Percentiles rank a stretch among this genome's conserved stretches.
These are phyloP conservation scores for Arthrobotrys entomopaga DNA, from an alignment of 2,329 filamentous ascomycete species.

Conservation along the genomic window DNA sequence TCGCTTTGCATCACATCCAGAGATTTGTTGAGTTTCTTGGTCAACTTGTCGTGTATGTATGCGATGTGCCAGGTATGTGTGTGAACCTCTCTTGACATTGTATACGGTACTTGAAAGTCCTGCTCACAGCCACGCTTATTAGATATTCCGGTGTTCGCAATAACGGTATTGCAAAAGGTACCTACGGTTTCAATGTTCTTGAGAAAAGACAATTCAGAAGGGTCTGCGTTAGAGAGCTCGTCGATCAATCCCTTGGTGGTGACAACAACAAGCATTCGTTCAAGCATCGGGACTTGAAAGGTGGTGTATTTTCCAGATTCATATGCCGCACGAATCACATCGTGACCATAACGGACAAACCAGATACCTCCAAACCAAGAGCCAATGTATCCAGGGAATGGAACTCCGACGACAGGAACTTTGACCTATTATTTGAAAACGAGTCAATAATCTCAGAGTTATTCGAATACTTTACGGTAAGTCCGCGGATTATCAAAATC, in stretches of 20 bases:
- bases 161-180: background rate
- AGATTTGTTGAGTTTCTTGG: slow-evolving; percentile 48
- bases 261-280: slow-evolving; percentile 49
- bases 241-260: slow-evolving; percentile 45
- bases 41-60: slow-evolving; percentile 47
- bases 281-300: slow-evolving; percentile 52
- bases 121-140: background rate
- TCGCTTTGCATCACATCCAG: slow-evolving; percentile 45
- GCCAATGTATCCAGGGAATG: slow-evolving; percentile 50
- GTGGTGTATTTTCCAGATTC: slow-evolving; percentile 33
- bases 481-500: background rate
- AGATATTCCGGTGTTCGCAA: background rate
- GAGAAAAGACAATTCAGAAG: slow-evolving; percentile 39
- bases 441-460: background rate
- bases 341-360: slow-evolving; percentile 39
- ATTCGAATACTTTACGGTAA: background rate
- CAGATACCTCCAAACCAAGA: slow-evolving; percentile 52
- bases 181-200: slow-evolving; percentile 42
- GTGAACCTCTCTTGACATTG: slow-evolving; percentile 45
- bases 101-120: slow-evolving; percentile 54
- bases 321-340: slow-evolving; percentile 43
- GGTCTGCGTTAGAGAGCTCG: slow-evolving; percentile 39
- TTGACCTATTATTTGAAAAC: slow-evolving; percentile 34
- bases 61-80: slow-evolving; percentile 46
- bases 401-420: slow-evolving; percentile 48